phyloP scores from a whole-genome alignment of 1,139 yeast species.

The Sugiyamaella xylanicola region DNA sequence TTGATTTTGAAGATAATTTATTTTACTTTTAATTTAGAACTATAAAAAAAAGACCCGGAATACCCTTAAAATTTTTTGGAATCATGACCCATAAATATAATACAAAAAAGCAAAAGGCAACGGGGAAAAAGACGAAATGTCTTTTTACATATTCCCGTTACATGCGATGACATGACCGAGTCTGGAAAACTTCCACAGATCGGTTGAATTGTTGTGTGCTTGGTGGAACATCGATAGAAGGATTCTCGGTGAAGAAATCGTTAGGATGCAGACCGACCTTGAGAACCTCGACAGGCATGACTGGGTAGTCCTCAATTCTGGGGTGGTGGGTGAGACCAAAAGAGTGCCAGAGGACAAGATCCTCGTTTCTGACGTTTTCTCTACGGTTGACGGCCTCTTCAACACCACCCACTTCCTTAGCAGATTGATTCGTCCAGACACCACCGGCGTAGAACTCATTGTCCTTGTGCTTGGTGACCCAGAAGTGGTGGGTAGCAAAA shows the following conservation, averaged over 20 bases:
- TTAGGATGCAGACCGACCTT: slow-evolving; percentile 70
- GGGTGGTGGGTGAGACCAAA: slow-evolving; percentile 87
- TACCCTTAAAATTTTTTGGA: slow-evolving; percentile 12
- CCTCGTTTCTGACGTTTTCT: slow-evolving; percentile 77
- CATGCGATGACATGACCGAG: slow-evolving; percentile 39
- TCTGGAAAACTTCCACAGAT: slow-evolving; percentile 51
- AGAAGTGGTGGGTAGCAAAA: slow-evolving; percentile 71
- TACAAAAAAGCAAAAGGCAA: slow-evolving; percentile 10
- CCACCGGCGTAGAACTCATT: slow-evolving; percentile 74
- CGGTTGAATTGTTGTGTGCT: slow-evolving; percentile 72
- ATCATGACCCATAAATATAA: slow-evolving; percentile 13
- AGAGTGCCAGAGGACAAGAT: slow-evolving; percentile 84
- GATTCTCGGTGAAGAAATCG: slow-evolving; percentile 80
- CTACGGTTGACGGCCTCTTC: slow-evolving; percentile 64
- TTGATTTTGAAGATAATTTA: not conserved
- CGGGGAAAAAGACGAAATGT: slow-evolving; percentile 6
- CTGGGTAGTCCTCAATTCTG: slow-evolving; percentile 89
- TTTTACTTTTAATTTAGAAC: not conserved
- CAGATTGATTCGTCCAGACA: slow-evolving; percentile 76
- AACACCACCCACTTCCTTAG: slow-evolving; percentile 64
- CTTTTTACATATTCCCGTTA: slow-evolving; percentile 14
- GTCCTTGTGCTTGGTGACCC: slow-evolving; percentile 76
- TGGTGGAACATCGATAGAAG: slow-evolving; percentile 81
- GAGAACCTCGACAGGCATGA: slow-evolving; percentile 78
- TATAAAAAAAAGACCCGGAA: slow-evolving; percentile 9